A percentile compares a stretch with the other conserved stretches of the same genome.
Evolutionary conservation across 1,284 basidiomycete species (phyloP).

Genomic region (Boletellus deceptivus): DNA sequence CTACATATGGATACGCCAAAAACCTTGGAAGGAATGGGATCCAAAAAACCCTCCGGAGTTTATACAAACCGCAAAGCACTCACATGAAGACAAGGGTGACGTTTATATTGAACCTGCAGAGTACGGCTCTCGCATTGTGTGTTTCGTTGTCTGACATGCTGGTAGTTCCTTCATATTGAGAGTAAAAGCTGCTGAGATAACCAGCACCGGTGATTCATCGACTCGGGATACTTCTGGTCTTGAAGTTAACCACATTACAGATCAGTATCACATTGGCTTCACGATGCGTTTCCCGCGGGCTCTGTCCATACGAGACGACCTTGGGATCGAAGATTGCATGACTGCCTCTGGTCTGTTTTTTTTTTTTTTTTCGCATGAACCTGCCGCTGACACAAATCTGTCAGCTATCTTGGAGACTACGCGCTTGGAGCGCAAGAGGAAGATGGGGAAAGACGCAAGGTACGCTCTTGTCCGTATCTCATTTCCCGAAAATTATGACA

Average conservation of each 20-base stretch:
- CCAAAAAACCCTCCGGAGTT: constrained; percentile 62
- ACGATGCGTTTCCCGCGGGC: constrained; percentile 90
- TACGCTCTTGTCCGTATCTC: constrained; percentile 26
- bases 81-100: constrained; percentile 76
- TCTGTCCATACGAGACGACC: constrained; percentile 73
- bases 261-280: constrained; percentile 69
- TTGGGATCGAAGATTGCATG: constrained; percentile 67
- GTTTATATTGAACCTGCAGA: constrained; percentile 78
- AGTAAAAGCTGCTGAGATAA: constrained; percentile 89
- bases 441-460: constrained; percentile 60
- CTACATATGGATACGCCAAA: constrained; percentile 76
- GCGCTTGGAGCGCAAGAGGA: constrained; percentile 65
- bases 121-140: constrained; percentile 39
- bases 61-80: constrained; percentile 55
- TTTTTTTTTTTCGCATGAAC: background rate
- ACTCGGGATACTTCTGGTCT: background rate
- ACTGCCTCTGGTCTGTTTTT: constrained; percentile 55
- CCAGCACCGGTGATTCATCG: constrained; percentile 55
- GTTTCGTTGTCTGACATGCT: constrained; percentile 2
- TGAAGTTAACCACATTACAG: constrained; percentile 34
- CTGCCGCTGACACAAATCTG: constrained; percentile 1
- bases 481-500: background rate
- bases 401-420: constrained; percentile 55
- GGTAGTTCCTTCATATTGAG: constrained; percentile 81
- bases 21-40: constrained; percentile 75